These are phyloP conservation scores for Chaetomiaceae sp. DNA, from an alignment of 2,329 filamentous ascomycete species.

Conservation along the genomic window DNA sequence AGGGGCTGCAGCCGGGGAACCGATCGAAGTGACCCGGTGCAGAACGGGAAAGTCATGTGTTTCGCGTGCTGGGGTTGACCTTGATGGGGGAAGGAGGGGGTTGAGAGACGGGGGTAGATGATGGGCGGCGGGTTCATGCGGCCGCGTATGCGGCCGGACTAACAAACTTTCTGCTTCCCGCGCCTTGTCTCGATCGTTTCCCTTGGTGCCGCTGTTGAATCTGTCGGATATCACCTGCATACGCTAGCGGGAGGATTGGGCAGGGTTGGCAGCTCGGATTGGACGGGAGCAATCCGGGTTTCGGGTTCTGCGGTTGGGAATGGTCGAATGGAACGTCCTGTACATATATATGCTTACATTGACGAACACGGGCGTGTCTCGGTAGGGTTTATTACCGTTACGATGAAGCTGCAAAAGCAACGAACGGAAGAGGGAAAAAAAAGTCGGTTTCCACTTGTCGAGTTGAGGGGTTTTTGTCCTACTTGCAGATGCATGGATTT, in stretches of 20 bases:
- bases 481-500: background rate
- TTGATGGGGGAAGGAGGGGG: background rate
- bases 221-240: constrained; percentile 16
- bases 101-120: background rate
- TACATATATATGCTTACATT: background rate
- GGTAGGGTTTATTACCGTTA: background rate
- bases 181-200: background rate
- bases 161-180: constrained; percentile 1
- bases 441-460: too few relatives aligned
- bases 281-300: background rate
- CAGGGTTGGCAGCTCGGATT: background rate
- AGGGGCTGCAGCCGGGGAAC: constrained; percentile 10
- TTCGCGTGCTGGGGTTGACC: background rate
- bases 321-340: background rate
- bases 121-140: constrained; percentile 20
- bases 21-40: constrained; percentile 17
- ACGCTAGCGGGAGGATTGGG: background rate
- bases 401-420: background rate
- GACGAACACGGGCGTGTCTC: background rate
- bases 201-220: background rate
- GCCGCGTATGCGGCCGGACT: constrained; percentile 22
- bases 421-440: background rate
- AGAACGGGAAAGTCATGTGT: constrained; percentile 24
- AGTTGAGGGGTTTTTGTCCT: background rate
- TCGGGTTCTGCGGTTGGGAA: background rate